Base-by-base conservation (phyloP, 2,329 filamentous ascomycete species). In the Nemania sp. region DNA sequence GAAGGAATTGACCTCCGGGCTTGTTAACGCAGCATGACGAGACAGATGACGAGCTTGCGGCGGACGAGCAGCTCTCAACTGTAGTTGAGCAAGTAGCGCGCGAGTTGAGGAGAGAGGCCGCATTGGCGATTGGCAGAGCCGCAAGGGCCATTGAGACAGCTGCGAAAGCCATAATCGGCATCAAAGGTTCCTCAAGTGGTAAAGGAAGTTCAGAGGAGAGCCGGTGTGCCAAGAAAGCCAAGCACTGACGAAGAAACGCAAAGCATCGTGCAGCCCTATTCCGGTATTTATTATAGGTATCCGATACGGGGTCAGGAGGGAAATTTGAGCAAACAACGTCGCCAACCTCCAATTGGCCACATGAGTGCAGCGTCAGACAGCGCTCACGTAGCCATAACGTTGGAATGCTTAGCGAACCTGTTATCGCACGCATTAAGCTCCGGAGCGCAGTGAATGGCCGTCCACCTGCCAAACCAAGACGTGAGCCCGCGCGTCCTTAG, bases 1-100 rank as follows among this genome's bases (percentile, higher is more conserved):
- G 87, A 4, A 93, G 84, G 52, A 94, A 80, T 70, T 92, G 87
- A 7, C 92, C 92, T 4, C 90, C 89, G 0, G 91, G 91, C 24
- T 88, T 84, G 75, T 92, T 92, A 81, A 93, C 92, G 80, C 92
- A 94, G 82, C 92, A 94, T 8, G 89, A 59, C 5, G 61, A 86
- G 74, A 93, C 84, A 57, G 74, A 68, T 4, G 72, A 68, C 2
- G 63, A 45, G 22, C 69, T n/a, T 49, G n/a, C 10, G n/a, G 45
- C 70, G 18, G 74, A 73, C 8, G 73, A 76, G 49, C 73, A 76
- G 52, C 73, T 68, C 62, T 72, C 47, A 8, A 70, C 61, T 8
- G 61, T 27, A 18, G 43, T 64, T 29, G 71, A 64, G 62, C 71
- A 73, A 4, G 66, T 52, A 4, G 64, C 62, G 49, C 67, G 49